Percentiles rank a stretch among this genome's conserved stretches.
phyloP scores from a whole-genome alignment of 1,284 basidiomycete species.

The Cryptococcus jaspeensis region DNA sequence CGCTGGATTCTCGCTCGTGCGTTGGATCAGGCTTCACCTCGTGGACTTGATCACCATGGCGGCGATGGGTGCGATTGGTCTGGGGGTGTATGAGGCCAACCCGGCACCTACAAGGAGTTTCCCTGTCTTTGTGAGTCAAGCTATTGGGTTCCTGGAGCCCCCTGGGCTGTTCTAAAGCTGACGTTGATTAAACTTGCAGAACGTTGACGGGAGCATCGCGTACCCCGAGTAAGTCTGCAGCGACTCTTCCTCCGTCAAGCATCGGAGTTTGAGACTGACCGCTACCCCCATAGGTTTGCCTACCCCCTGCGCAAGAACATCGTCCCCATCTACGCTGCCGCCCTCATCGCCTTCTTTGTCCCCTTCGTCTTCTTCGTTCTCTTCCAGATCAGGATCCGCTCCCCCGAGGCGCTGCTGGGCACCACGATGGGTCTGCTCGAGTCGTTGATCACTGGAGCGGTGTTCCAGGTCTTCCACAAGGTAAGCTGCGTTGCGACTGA shows the following conservation, averaged over 20 bases:
- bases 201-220: constrained; percentile 38
- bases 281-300: constrained; percentile 16
- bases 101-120: constrained; percentile 45
- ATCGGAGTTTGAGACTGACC: background rate
- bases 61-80: constrained; percentile 51
- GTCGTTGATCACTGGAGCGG: constrained; percentile 45
- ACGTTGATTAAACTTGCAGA: constrained; percentile 12
- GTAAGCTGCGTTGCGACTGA: too few species aligned
- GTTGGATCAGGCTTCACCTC: constrained; percentile 27
- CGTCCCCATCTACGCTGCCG: constrained; percentile 58
- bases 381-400: constrained; percentile 54
- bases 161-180: background rate
- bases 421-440: constrained; percentile 60
- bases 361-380: constrained; percentile 58
- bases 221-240: too few species aligned
- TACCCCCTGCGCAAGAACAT: constrained; percentile 55
- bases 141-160: too few species aligned
- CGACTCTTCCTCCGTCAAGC: constrained; percentile 3
- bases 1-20: constrained; percentile 20
- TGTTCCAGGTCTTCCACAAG: constrained; percentile 60
- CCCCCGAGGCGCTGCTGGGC: constrained; percentile 55
- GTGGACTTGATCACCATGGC: constrained; percentile 44
- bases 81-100: constrained; percentile 57
- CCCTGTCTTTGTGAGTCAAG: constrained; percentile 39
- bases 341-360: constrained; percentile 58